These are phyloP conservation scores for Phaeophleospora eucalypticola DNA, from an alignment of 2,329 filamentous ascomycete genomes.

Conservation along the genomic window DNA sequence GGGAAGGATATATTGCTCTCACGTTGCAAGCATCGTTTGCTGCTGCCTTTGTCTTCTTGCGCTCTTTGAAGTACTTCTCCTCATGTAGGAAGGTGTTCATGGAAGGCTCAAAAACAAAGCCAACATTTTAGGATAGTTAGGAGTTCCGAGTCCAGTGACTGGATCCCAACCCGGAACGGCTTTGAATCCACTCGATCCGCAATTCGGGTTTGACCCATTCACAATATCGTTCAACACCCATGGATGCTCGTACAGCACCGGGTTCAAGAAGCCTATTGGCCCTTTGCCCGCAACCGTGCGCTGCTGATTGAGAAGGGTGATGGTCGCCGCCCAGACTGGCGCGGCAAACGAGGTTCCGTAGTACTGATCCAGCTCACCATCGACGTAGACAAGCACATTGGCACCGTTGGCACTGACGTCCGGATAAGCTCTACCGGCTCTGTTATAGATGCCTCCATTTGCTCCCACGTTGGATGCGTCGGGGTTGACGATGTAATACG, in stretches of 20 bases:
- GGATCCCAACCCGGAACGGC: conserved; percentile 22
- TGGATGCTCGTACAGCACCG: conserved; percentile 22
- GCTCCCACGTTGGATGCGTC: conserved; percentile 19
- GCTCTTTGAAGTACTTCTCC: no score
- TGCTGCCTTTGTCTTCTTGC: no score
- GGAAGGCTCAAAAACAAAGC: conserved; percentile 15
- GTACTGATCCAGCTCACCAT: conserved; percentile 32
- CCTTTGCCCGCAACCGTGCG: conserved; percentile 22
- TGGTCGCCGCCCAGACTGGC: conserved; percentile 26
- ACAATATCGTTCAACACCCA: conserved; percentile 14
- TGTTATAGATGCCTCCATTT: conserved; percentile 28
- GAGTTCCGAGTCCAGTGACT: conserved; percentile 21
- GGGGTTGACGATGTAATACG: conserved; percentile 21
- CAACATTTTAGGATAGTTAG: conserved; percentile 20
- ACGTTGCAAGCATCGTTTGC: no score
- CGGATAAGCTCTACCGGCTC: conserved; percentile 32
- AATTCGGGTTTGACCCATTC: conserved; percentile 32
- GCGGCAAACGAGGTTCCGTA: conserved; percentile 23
- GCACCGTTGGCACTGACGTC: conserved; percentile 38
- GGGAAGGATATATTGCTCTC: no score
- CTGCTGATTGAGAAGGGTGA: conserved; percentile 29
- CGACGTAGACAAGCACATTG: conserved; percentile 39
- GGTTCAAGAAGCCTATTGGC: conserved; percentile 34
- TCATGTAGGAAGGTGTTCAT: no score
- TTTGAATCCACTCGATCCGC: conserved; percentile 9